These are phyloP conservation scores for Wickerhamiella slavikovae DNA, from an alignment of 805 yeast species.

Conservation along the genomic window DNA sequence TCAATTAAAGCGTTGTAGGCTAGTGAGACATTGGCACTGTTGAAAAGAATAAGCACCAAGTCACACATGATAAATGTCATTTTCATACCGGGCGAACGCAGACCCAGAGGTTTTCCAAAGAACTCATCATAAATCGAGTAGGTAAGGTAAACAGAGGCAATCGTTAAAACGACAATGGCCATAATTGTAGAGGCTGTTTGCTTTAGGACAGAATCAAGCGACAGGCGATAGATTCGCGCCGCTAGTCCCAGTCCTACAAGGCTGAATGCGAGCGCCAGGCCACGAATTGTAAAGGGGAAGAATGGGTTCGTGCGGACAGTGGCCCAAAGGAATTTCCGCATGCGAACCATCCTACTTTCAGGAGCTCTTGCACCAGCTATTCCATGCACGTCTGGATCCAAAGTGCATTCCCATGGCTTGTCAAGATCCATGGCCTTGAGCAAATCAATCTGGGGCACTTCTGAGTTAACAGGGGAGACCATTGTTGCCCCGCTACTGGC, in stretches of 20 bases:
- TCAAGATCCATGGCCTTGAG: constrained; percentile 8
- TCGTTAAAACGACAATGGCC: constrained; percentile 71
- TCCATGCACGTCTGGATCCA: constrained; percentile 4
- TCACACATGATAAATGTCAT: constrained; percentile 66
- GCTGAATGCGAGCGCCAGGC: constrained; percentile 36
- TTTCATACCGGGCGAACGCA: constrained; percentile 69
- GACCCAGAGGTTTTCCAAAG: constrained; percentile 76
- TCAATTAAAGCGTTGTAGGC: constrained; percentile 72
- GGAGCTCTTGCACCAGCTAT: neutral
- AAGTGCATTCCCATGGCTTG: constrained; percentile 10
- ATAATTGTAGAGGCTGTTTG: constrained; percentile 60
- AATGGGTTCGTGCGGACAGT: constrained; percentile 56
- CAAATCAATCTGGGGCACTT: constrained; percentile 1
- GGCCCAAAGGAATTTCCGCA: constrained; percentile 3
- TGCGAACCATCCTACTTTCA: constrained; percentile 1
- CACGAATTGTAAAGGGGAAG: constrained; percentile 56
- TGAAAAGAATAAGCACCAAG: constrained; percentile 66
- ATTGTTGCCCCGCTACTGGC: too few species aligned
- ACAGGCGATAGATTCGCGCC: constrained; percentile 22
- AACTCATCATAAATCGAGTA: constrained; percentile 85
- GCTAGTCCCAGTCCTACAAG: constrained; percentile 58
- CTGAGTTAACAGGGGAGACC: too few species aligned
- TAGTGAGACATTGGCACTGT: constrained; percentile 70
- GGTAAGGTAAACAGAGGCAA: constrained; percentile 54
- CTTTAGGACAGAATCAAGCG: constrained; percentile 19